phyloP scores from a whole-genome alignment of 2,329 filamentous ascomycete genomes.

The Salinomyces thailandicus region DNA sequence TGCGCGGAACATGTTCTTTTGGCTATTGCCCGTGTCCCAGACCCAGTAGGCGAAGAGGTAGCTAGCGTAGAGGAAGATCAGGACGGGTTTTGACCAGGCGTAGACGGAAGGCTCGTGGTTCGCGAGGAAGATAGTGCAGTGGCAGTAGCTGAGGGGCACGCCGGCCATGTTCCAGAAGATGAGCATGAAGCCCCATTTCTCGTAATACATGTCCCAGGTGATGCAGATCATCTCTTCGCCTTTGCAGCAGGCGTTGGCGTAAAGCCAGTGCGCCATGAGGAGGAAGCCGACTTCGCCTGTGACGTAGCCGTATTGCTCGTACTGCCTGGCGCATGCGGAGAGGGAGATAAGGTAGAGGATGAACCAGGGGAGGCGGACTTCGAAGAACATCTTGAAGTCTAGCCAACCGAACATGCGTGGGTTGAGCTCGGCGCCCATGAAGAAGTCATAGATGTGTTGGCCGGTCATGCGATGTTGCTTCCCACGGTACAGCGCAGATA shows the following conservation, averaged over 20 bases:
- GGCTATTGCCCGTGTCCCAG: constrained; percentile 85
- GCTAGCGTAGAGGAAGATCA: constrained; percentile 53
- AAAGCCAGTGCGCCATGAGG: constrained; percentile 81
- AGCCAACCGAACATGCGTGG: constrained; percentile 65
- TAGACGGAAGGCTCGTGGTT: constrained; percentile 72
- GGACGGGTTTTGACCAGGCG: constrained; percentile 59
- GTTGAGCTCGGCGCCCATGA: constrained; percentile 82
- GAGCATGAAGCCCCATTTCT: constrained; percentile 96
- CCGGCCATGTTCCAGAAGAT: constrained; percentile 96
- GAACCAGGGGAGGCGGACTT: constrained; percentile 86
- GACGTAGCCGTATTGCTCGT: constrained; percentile 75
- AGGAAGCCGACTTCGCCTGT: constrained; percentile 76
- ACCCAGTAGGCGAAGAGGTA: constrained; percentile 82
- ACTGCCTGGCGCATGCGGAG: constrained; percentile 69
- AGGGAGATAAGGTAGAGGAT: constrained; percentile 71
- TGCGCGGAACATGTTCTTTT: constrained; percentile 86
- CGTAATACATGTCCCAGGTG: constrained; percentile 93
- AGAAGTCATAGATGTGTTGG: constrained; percentile 72
- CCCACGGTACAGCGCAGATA: constrained; percentile 70
- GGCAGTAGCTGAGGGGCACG: constrained; percentile 83
- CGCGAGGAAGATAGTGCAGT: constrained; percentile 82
- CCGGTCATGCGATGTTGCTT: constrained; percentile 88
- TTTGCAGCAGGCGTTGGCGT: constrained; percentile 85
- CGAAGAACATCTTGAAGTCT: constrained; percentile 93
- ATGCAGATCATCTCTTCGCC: constrained; percentile 83